A percentile compares a stretch with the other conserved stretches of the same genome.
phyloP scores from a whole-genome alignment of 352 stramenopile genomes.

The Elongisporangium prolatum region DNA sequence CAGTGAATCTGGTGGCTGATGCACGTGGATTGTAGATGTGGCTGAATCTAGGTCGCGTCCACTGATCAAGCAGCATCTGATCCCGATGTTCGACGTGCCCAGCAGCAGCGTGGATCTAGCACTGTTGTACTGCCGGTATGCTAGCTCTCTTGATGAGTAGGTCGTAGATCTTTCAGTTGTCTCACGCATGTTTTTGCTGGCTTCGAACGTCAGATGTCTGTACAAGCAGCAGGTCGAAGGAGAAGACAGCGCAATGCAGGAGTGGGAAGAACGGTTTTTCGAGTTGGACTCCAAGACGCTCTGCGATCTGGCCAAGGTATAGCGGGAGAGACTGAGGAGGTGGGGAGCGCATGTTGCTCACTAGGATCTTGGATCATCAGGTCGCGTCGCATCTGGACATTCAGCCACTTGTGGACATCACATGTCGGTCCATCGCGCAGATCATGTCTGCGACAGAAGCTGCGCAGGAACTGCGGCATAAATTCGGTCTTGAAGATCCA shows the following conservation, averaged over 20 bases:
- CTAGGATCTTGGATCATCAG: conserved; percentile 7
- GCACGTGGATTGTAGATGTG: conserved; percentile 24
- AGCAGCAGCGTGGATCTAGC: conserved; percentile 66
- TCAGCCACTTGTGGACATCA: conserved; percentile 74
- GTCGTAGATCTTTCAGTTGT: background rate
- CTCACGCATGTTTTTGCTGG: conserved; percentile 6
- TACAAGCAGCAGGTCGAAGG: conserved; percentile 78
- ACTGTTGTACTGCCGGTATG: conserved; percentile 67
- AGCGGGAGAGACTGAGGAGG: background rate
- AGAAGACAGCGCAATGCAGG: conserved; percentile 40
- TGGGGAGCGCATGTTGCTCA: background rate
- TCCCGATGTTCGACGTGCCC: conserved; percentile 72
- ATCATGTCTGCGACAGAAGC: conserved; percentile 83
- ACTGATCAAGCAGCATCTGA: conserved; percentile 63
- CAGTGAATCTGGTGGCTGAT: background rate
- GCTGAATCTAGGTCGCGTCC: conserved; percentile 30
- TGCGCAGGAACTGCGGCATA: conserved; percentile 67
- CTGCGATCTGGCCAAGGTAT: conserved; percentile 68
- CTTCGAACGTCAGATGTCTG: conserved; percentile 40
- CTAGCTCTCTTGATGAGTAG: background rate
- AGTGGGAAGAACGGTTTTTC: conserved; percentile 69
- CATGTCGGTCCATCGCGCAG: conserved; percentile 74
- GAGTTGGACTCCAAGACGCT: conserved; percentile 73
- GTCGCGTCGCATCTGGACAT: conserved; percentile 79
- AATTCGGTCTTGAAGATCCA: conserved; percentile 68